A percentile compares a stretch with the other conserved stretches of the same genome.
Evolutionary conservation across 2,329 filamentous ascomycete species (phyloP).

Genomic region (Dendryphion nanum): DNA sequence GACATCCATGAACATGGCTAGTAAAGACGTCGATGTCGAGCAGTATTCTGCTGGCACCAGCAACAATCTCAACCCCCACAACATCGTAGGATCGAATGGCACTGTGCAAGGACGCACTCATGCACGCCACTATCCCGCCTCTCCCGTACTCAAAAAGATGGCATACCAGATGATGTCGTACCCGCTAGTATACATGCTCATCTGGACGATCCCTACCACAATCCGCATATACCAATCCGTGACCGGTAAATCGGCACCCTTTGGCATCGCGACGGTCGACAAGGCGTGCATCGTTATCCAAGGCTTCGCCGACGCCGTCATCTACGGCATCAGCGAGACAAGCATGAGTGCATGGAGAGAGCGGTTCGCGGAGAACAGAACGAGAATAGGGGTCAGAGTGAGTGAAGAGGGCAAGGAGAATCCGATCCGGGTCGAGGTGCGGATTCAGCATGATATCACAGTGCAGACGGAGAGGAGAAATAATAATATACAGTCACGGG

Average conservation of each 20-base stretch:
- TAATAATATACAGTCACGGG: background rate
- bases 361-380: conserved; percentile 6
- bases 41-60: no score
- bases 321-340: conserved; percentile 36
- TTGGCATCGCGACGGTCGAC: conserved; percentile 38
- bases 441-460: conserved; percentile 9
- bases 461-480: conserved; percentile 2
- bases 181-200: conserved; percentile 42
- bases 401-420: no score
- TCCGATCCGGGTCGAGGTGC: conserved; percentile 3
- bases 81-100: background rate
- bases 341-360: conserved; percentile 16
- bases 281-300: conserved; percentile 44
- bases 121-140: conserved; percentile 5
- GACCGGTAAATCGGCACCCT: conserved; percentile 33
- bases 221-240: conserved; percentile 43
- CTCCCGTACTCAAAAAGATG: conserved; percentile 23
- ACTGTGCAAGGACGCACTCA: conserved; percentile 16
- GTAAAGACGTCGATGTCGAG: conserved; percentile 10
- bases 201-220: conserved; percentile 44
- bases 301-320: conserved; percentile 42
- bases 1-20: conserved; percentile 7
- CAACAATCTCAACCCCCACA: background rate
- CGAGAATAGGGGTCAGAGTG: conserved; percentile 3
- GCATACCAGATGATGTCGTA: conserved; percentile 46